phyloP scores from a whole-genome alignment of 2,329 filamentous ascomycete species.

The Fusarium fracticaudum region DNA sequence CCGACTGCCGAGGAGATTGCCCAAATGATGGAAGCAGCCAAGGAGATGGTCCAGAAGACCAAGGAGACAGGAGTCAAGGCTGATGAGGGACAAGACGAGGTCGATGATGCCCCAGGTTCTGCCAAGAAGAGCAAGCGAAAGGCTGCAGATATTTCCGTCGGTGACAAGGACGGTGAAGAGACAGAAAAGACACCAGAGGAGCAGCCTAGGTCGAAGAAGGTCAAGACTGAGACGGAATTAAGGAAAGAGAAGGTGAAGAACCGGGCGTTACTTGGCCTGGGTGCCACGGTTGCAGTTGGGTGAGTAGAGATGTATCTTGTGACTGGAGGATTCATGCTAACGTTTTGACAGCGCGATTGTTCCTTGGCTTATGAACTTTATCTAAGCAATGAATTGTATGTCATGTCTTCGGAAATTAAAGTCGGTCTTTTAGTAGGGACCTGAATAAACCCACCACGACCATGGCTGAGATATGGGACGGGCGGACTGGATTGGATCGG shows the following conservation, averaged over 20 bases:
- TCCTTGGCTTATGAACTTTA: slow-evolving; percentile 62
- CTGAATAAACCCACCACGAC: slow-evolving; percentile 25
- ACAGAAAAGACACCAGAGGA: slow-evolving; percentile 48
- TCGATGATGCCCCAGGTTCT: slow-evolving; percentile 50
- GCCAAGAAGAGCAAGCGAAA: slow-evolving; percentile 75
- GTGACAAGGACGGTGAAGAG: slow-evolving; percentile 60
- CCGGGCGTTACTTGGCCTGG: slow-evolving; percentile 85
- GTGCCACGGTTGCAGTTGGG: slow-evolving; percentile 89
- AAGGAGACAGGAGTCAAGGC: slow-evolving; percentile 57
- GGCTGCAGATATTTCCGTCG: slow-evolving; percentile 75
- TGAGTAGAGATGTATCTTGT: slow-evolving; percentile 61
- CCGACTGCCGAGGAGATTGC: slow-evolving; percentile 81
- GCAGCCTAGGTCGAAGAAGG: slow-evolving; percentile 74
- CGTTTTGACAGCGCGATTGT: slow-evolving; percentile 53
- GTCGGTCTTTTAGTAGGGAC: slow-evolving; percentile 5
- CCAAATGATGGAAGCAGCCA: slow-evolving; percentile 86
- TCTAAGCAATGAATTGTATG: slow-evolving; percentile 49
- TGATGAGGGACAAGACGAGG: slow-evolving; percentile 50
- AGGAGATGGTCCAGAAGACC: slow-evolving; percentile 83
- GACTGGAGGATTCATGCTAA: slow-evolving; percentile 18
- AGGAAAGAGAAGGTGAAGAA: slow-evolving; percentile 88
- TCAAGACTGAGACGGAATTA: slow-evolving; percentile 81
- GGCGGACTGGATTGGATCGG: slow-evolving; percentile 44
- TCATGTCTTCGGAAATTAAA: slow-evolving; percentile 32
- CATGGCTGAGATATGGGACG: slow-evolving; percentile 37